Evolutionary conservation across 2,329 filamentous ascomycete species (phyloP).

Genomic region (Helotiales sp.): DNA sequence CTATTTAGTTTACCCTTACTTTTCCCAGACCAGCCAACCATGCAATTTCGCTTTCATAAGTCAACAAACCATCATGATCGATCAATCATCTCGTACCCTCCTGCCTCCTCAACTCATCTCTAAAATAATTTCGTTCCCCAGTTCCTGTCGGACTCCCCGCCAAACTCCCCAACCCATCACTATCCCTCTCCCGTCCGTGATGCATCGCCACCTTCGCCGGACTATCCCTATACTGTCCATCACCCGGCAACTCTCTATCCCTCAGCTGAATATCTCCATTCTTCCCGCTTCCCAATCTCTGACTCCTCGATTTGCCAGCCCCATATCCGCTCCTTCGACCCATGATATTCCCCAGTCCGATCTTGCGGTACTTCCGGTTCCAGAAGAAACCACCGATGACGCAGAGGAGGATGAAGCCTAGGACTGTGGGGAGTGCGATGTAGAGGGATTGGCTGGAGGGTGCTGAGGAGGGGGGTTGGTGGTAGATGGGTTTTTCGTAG

Average conservation of each 20-base stretch:
- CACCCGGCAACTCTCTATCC: constrained; percentile 33
- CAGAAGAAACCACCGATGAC: constrained; percentile 34
- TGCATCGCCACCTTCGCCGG: constrained; percentile 17
- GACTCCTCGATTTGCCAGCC: constrained; percentile 36
- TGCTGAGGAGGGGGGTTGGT: constrained; percentile 25
- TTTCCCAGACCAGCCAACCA: not conserved
- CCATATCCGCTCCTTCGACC: constrained; percentile 40
- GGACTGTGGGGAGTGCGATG: constrained; percentile 39
- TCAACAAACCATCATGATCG: not conserved
- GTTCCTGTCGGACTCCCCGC: constrained; percentile 30
- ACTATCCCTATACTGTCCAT: constrained; percentile 33
- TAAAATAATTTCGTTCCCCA: constrained; percentile 30
- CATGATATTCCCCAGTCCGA: constrained; percentile 42
- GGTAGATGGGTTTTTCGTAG: constrained; percentile 31
- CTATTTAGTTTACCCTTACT: not conserved
- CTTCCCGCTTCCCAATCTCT: constrained; percentile 37
- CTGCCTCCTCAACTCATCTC: constrained; percentile 27
- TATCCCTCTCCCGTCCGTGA: constrained; percentile 25
- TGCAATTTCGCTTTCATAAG: no score
- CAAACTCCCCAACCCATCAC: constrained; percentile 36
- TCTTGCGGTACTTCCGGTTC: constrained; percentile 38
- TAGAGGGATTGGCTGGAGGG: constrained; percentile 38
- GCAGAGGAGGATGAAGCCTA: constrained; percentile 37
- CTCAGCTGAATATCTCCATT: constrained; percentile 34
- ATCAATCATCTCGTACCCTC: constrained; percentile 34